Percentiles rank a stretch among this genome's conserved stretches.
Conservation (phyloP, 441 rosid species). For the Geranium incanum region DNA sequence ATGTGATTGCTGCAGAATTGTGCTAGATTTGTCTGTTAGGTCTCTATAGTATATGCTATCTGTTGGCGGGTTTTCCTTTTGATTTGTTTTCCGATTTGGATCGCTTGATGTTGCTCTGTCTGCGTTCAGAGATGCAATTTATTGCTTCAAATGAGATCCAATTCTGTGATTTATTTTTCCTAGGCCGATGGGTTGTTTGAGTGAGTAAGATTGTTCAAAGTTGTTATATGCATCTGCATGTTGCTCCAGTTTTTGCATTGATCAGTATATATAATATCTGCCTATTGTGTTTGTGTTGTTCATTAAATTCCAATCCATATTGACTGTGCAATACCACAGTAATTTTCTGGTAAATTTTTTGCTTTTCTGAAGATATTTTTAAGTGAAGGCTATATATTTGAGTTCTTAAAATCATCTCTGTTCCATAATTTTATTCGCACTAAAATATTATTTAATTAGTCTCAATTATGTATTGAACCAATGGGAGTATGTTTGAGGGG, state of each 20-base stretch:
- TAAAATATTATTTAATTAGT: too few relatives aligned
- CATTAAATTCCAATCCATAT: neutral
- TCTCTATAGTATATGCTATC: neutral
- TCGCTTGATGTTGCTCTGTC: neutral
- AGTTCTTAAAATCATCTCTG: neutral
- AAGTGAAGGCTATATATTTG: neutral
- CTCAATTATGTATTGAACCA: neutral
- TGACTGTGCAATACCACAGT: neutral
- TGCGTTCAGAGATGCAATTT: neutral
- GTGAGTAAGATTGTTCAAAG: neutral
- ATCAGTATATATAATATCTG: neutral
- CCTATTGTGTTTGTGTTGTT: neutral
- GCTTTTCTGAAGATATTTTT: neutral
- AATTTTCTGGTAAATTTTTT: neutral
- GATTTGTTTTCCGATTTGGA: neutral
- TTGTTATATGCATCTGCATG: neutral
- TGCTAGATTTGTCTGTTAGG: neutral
- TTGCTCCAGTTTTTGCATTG: neutral
- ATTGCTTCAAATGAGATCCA: neutral
- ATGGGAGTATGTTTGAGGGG: neutral
- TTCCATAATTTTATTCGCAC: too few relatives aligned
- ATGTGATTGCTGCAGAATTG: neutral
- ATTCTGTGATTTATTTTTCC: neutral
- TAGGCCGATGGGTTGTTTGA: neutral
- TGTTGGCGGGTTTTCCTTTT: neutral